Conservation (phyloP, 768 basidiomycete genomes). For the Trametes maxima region DNA sequence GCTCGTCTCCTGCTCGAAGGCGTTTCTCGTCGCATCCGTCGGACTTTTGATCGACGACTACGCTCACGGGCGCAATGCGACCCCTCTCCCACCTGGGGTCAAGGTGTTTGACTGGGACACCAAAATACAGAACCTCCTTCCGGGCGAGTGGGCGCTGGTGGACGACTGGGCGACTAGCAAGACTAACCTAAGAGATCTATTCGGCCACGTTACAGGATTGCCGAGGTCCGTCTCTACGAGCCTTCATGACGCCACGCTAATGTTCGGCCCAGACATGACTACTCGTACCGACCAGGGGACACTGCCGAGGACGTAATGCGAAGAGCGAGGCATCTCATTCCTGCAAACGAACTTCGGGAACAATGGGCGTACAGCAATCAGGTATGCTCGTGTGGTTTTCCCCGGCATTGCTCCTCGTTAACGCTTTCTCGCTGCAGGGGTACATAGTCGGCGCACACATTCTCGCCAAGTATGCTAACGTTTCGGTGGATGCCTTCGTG, state of each 20-base stretch:
- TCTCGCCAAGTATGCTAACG: slow-evolving; percentile 36
- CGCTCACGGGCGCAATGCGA: slow-evolving; percentile 32
- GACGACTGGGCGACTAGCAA: slow-evolving; percentile 41
- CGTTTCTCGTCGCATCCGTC: slow-evolving; percentile 33
- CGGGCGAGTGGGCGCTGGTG: slow-evolving; percentile 42
- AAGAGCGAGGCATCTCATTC: slow-evolving; percentile 34
- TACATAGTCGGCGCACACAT: slow-evolving; percentile 39
- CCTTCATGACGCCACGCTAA: neutral
- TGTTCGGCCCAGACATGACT: slow-evolving; percentile 35
- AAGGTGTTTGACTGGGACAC: slow-evolving; percentile 31
- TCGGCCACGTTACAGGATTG: slow-evolving; percentile 45
- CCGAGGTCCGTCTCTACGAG: slow-evolving; percentile 30
- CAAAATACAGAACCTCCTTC: slow-evolving; percentile 38
- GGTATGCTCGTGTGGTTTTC: slow-evolving; percentile 8
- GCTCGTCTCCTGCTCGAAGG: slow-evolving; percentile 37
- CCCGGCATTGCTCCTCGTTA: neutral
- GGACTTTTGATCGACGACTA: slow-evolving; percentile 38
- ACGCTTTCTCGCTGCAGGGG: slow-evolving; percentile 35
- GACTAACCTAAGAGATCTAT: slow-evolving; percentile 40
- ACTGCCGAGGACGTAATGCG: slow-evolving; percentile 26
- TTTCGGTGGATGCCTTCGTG: slow-evolving; percentile 43
- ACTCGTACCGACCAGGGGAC: slow-evolving; percentile 34
- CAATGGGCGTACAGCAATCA: slow-evolving; percentile 42
- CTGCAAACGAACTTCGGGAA: slow-evolving; percentile 40
- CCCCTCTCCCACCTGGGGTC: slow-evolving; percentile 25